Percentiles rank a stretch among this genome's conserved stretches.
These are phyloP conservation scores for Aspergillus puulaauensis DNA, from an alignment of 2,329 filamentous ascomycete genomes.

Conservation along the genomic window DNA sequence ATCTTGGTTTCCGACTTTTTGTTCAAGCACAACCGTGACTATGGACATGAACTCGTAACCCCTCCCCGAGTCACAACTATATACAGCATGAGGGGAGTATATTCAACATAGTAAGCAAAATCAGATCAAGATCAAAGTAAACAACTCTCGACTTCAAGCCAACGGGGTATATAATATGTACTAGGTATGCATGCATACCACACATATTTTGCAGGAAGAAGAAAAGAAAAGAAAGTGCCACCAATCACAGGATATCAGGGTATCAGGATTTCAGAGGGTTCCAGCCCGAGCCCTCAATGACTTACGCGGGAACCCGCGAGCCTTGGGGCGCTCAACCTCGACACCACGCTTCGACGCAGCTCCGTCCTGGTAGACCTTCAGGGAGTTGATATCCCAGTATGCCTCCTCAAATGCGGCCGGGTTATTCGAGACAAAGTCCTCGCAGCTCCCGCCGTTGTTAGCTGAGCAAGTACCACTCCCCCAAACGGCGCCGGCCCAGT, in stretches of 20 bases:
- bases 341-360: not conserved
- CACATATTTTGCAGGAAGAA: not conserved
- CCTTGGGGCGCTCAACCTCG: not conserved
- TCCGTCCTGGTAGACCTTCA: constrained; percentile 60
- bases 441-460: constrained; percentile 59
- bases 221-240: not conserved
- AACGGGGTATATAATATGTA: not conserved
- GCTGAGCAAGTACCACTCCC: constrained; percentile 57
- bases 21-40: not conserved
- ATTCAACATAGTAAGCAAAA: not conserved
- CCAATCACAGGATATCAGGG: not conserved
- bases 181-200: not conserved
- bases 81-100: not conserved
- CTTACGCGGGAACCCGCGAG: not conserved
- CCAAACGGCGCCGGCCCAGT: constrained; percentile 79
- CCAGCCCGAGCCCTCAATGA: not conserved
- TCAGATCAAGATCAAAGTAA: not conserved
- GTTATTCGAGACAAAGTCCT: constrained; percentile 70
- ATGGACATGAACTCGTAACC: not conserved
- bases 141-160: not conserved
- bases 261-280: not conserved
- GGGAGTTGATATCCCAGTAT: constrained; percentile 74
- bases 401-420: constrained; percentile 68
- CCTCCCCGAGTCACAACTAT: not conserved
- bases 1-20: not conserved